Percentiles rank a stretch among this genome's conserved stretches.
phyloP scores from a whole-genome alignment of 23 red algal species.

The Gracilaria domingensis region DNA sequence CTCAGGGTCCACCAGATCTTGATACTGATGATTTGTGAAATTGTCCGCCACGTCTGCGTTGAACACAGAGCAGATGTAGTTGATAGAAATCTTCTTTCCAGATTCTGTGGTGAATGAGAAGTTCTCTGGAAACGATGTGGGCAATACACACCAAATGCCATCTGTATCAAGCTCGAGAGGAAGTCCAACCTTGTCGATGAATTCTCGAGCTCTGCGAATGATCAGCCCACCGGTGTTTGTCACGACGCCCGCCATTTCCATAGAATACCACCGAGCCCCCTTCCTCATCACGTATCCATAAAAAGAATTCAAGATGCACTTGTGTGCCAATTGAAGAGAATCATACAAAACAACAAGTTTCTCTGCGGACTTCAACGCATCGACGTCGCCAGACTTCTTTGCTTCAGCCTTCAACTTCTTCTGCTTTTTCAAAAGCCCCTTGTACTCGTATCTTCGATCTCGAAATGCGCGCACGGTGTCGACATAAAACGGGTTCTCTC shows the following conservation, averaged over 20 bases:
- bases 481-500: constrained; percentile 99
- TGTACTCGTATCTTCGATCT: constrained; percentile 97
- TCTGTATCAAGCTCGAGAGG: constrained; percentile 98
- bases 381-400: constrained; percentile 56
- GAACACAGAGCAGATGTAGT: constrained; percentile 92
- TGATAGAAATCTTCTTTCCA: constrained; percentile 60
- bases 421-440: constrained; percentile 94
- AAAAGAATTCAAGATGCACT: constrained; percentile 99
- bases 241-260: constrained; percentile 99
- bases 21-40: constrained; percentile 99
- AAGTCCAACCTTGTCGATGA: constrained; percentile 93
- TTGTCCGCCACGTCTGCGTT: constrained; percentile 86
- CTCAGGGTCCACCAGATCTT: constrained; percentile 72
- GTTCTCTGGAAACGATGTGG: constrained; percentile 89
- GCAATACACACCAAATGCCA: constrained; percentile 98
- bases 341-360: constrained; percentile 93
- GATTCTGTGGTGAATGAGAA: constrained; percentile 66
- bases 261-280: constrained; percentile 98
- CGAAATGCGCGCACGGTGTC: constrained; percentile 98
- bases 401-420: constrained; percentile 63
- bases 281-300: constrained; percentile 99
- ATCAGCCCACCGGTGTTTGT: constrained; percentile 97
- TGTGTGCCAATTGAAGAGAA: constrained; percentile 96
- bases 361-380: constrained; percentile 61
- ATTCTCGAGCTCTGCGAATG: constrained; percentile 92